Evolutionary conservation across 352 stramenopile species (phyloP).

Genomic region (Phytophthora citrophthora): DNA sequence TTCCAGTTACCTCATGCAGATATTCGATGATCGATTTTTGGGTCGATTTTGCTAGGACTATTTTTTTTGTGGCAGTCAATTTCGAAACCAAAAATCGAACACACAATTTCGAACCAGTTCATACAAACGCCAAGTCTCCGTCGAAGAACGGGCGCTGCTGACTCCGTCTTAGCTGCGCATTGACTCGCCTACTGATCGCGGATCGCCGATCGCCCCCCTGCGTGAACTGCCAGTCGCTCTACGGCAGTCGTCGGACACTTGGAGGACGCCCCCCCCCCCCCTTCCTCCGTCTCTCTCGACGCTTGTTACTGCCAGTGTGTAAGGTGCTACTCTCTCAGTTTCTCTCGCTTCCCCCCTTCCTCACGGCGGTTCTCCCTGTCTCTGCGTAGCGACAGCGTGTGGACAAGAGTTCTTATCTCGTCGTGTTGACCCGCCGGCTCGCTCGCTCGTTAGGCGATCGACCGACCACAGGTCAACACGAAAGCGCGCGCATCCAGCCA

Average conservation of each 20-base stretch:
- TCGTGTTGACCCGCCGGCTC: constrained; percentile 7
- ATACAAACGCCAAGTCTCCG: constrained; percentile 4
- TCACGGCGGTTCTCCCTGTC: constrained; percentile 10
- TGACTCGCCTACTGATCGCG: constrained; percentile 5
- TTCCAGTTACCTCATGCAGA: no score
- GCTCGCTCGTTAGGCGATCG: constrained; percentile 14
- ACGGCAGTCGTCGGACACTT: not conserved
- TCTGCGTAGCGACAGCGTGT: constrained; percentile 8
- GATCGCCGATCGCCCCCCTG: constrained; percentile 1
- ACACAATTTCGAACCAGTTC: constrained; percentile 3
- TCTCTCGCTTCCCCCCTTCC: not conserved
- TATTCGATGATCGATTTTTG: no score
- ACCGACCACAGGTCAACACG: constrained; percentile 30
- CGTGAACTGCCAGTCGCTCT: not conserved
- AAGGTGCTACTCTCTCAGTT: constrained; percentile 9
- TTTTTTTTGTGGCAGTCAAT: no score
- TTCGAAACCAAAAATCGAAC: constrained; percentile 5
- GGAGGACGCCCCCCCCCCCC: not conserved
- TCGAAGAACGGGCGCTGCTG: not conserved
- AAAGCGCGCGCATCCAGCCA: constrained; percentile 25
- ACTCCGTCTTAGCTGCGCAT: not conserved
- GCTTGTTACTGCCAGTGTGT: constrained; percentile 13
- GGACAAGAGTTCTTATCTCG: not conserved
- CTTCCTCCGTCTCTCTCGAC: constrained; percentile 6
- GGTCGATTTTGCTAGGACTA: no score